Evolutionary conservation across 2,329 filamentous ascomycete species (phyloP).

Genomic region (Sporothrix inflata): DNA sequence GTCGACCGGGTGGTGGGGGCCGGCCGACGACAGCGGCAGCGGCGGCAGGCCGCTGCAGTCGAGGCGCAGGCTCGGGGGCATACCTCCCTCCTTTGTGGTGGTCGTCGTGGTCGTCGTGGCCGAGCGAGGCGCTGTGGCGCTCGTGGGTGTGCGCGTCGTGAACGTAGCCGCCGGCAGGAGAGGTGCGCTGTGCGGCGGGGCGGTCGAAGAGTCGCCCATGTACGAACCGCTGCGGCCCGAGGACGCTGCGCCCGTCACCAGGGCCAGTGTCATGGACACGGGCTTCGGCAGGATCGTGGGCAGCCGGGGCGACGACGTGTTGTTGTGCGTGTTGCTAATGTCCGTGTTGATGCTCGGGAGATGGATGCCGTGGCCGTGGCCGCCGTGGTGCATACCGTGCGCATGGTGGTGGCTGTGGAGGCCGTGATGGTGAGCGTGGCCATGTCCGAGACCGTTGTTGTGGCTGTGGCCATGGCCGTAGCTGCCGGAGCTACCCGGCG

Average conservation of each 20-base stretch:
- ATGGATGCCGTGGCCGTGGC: constrained; percentile 52
- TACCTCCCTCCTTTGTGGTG: constrained; percentile 20
- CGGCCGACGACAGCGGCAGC: constrained; percentile 41
- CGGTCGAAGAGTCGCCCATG: constrained; percentile 35
- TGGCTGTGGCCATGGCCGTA: constrained; percentile 40
- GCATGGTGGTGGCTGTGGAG: constrained; percentile 36
- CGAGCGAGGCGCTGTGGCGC: constrained; percentile 46
- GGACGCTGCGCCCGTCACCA: constrained; percentile 32
- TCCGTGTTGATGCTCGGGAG: constrained; percentile 54
- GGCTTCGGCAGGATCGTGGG: constrained; percentile 71
- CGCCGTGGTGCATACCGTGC: constrained; percentile 52
- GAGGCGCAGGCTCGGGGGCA: constrained; percentile 53
- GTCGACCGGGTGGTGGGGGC: constrained; percentile 56
- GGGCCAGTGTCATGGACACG: constrained; percentile 51
- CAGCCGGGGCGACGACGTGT: constrained; percentile 53
- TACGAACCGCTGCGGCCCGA: constrained; percentile 46
- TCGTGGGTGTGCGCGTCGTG: constrained; percentile 39
- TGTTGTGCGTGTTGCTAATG: constrained; percentile 41
- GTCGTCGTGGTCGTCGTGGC: constrained; percentile 37
- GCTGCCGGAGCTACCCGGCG: constrained; percentile 51
- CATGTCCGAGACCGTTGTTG: background rate
- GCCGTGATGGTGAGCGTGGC: constrained; percentile 1
- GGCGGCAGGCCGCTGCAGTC: constrained; percentile 58
- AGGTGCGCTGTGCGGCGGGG: constrained; percentile 46
- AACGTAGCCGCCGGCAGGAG: constrained; percentile 50